Conservation (phyloP, 345 rosid species). For the Kandelia obovata region DNA sequence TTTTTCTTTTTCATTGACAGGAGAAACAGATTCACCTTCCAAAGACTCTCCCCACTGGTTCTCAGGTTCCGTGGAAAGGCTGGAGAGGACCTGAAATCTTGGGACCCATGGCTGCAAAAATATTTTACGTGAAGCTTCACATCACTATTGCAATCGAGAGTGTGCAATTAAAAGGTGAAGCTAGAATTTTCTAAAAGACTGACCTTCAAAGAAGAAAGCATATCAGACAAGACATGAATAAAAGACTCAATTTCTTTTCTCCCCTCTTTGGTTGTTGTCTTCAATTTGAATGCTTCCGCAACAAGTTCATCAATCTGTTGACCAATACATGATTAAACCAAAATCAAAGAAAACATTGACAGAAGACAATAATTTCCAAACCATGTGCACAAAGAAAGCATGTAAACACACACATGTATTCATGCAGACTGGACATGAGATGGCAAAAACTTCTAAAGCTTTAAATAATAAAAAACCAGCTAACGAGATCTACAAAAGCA, state of each 20-base stretch:
- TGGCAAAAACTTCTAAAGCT: too few species aligned
- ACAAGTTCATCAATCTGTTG: constrained; percentile 80
- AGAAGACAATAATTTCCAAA: neutral
- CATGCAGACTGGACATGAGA: too few species aligned
- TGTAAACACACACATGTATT: too few species aligned
- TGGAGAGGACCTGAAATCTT: constrained; percentile 45
- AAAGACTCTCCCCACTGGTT: constrained; percentile 26
- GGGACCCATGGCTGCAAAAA: constrained; percentile 82
- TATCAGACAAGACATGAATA: constrained; percentile 45
- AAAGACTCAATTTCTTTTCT: constrained; percentile 59
- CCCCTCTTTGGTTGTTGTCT: constrained; percentile 42
- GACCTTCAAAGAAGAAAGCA: constrained; percentile 54
- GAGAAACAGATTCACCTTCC: constrained; percentile 23
- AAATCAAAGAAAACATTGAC: neutral
- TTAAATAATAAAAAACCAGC: too few species aligned
- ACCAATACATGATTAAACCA: constrained; percentile 28
- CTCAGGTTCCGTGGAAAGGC: constrained; percentile 18
- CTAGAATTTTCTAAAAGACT: neutral
- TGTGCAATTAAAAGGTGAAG: neutral
- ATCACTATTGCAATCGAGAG: neutral
- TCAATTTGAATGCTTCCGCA: constrained; percentile 53
- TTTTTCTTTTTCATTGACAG: constrained; percentile 29
- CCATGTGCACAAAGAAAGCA: too few species aligned
- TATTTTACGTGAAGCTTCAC: constrained; percentile 9
- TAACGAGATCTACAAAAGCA: too few species aligned